Base-by-base conservation (phyloP, 1,284 basidiomycete species). In the Tremellales sp. region DNA sequence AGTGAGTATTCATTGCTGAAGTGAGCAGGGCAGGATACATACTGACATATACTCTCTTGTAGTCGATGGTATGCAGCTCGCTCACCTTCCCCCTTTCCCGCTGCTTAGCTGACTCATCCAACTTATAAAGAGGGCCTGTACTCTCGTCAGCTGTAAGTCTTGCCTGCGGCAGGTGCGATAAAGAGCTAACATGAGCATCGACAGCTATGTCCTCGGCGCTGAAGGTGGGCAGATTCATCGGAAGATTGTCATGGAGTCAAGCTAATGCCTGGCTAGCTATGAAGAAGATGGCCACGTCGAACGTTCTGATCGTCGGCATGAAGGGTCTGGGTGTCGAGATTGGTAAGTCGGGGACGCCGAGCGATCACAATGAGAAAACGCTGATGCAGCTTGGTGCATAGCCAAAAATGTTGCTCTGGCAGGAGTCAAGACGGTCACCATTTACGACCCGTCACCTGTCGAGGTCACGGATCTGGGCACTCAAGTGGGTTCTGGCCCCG, bases 261-360 rank as follows among this genome's bases (percentile, higher is more conserved):
- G 37, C 27, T 54, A 32, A 56, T 45, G 24, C 32, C 39, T 42
- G n/a, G 43, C 21, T 65, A 92, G 94, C 94, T 37, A 98, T 98
- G 95, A 97, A 97, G 79, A 87, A 86, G 68, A 98, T 99, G 95
- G 94, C 95, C 7, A 79, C 81, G 24, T 97, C 93, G 47, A 95
- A 97, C 69, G 87, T 98, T 39, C 82, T 99, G 53, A 84, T 99
- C 58, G 85, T 97, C 36, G 95, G 95, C 26, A 75, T 94, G 70
- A 86, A 87, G 58, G 95, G 95, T 54, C 77, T 98, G 50, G 95
- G 95, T 50, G 90, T 90, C 48, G 95, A 99, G 75, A 95, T 98
- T 65, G 91, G 91, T 87, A 62, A 61, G 77, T 71, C 1, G 25
- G 19, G 16, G 3, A 18, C 14, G 31, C 14, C 19, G 19, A 33